Conservation (phyloP, 2,329 filamentous ascomycete species). For the Penicillium sp. region DNA sequence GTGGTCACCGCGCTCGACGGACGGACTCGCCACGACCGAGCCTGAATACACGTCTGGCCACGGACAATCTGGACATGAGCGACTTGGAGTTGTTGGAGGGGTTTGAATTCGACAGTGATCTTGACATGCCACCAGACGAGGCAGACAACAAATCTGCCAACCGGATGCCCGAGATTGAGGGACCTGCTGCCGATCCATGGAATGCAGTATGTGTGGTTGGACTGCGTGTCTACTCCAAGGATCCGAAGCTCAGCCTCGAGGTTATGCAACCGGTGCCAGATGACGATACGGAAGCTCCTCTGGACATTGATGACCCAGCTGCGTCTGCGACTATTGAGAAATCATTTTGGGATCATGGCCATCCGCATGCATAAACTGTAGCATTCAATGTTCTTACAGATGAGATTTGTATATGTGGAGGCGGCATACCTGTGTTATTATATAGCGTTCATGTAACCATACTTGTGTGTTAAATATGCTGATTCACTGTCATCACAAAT, state of each 20-base stretch:
- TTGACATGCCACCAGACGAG: conserved; percentile 41
- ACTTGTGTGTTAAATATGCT: too few relatives aligned
- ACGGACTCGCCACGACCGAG: conserved; percentile 24
- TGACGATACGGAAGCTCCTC: conserved; percentile 39
- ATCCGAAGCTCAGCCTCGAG: conserved; percentile 51
- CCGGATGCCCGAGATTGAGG: conserved; percentile 1
- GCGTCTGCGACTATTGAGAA: conserved; percentile 34
- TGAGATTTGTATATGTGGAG: neutral
- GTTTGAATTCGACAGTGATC: conserved; percentile 45
- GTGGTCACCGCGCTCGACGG: conserved; percentile 6
- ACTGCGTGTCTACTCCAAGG: conserved; percentile 57
- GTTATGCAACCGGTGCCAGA: conserved; percentile 50
- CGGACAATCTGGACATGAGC: conserved; percentile 21
- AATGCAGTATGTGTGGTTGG: conserved; percentile 63
- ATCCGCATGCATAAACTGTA: neutral
- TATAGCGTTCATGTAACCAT: neutral
- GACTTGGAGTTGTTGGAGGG: conserved; percentile 39
- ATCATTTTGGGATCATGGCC: conserved; percentile 9
- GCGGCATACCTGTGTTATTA: neutral
- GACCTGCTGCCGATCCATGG: conserved; percentile 48
- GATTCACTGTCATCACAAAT: too few relatives aligned
- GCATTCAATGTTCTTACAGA: neutral
- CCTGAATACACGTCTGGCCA: conserved; percentile 27
- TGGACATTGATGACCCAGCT: conserved; percentile 46
- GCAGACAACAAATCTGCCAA: conserved; percentile 8